Evolutionary conservation across 139 green algal genomes (phyloP), one percentile per base, ranked within the genome.

Genomic region (Chlorella vulgaris): DNA sequence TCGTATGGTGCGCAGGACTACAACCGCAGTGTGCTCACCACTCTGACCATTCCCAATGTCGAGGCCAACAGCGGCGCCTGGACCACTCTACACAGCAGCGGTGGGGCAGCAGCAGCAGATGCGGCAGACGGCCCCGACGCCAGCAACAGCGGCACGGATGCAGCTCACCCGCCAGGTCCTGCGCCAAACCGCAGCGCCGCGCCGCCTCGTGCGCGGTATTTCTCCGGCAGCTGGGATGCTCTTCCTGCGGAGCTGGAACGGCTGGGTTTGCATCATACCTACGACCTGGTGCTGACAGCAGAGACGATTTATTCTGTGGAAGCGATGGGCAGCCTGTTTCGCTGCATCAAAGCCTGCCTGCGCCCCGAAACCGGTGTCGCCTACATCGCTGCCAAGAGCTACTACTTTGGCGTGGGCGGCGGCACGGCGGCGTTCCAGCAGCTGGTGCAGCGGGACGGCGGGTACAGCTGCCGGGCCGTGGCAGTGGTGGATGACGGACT

Each of bases 351-450:
- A 74, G 66, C 42, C n/a, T 82, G 76, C 76, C 76, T 82, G 61
- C 42, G 33, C 8, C 76, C 60, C 2, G 60, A 40, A 29, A 66
- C 39, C 7, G 76, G 76, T 1, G 43, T 51, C 1, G 92, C 91
- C 28, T 92, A 92, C 38, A 78, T 99, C 43, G 94, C 94, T 0
- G 92, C 93, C 42, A 99, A 99, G 86, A 91, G 87, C 1, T 95
- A 97, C 81, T 99, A 99, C 85, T 99, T 99, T 91, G 96, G 96
- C 4, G 96, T 99, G 10, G 96, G 95, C 4, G 96, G 96, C 60
- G 91, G 94, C 38, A 93, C 90, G 1, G 81, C 86, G 2, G 78
- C 84, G 7, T 98, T 98, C 69, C 80, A 77, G 24, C 58, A 85
- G 43, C 65, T 91, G 63, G 84, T 96, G 2, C 69, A 70, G 26